Evolutionary conservation across 164 flowering plant species (phyloP).

Genomic region (Macadamia integrifolia): DNA sequence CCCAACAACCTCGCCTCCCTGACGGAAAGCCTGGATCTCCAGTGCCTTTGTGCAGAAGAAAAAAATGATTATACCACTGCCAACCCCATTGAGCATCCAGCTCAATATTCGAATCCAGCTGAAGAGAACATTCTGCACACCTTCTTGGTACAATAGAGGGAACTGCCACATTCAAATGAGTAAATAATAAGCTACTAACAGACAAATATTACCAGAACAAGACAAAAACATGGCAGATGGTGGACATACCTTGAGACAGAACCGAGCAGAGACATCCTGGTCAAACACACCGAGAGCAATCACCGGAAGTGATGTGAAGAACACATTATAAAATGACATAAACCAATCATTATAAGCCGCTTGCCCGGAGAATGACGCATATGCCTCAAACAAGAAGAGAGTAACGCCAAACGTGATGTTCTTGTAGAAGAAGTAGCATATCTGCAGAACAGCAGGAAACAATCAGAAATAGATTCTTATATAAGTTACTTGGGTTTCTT

Average conservation of each 20-base stretch:
- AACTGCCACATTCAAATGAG: conserved; percentile 40
- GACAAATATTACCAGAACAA: neutral
- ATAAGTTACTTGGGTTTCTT: neutral
- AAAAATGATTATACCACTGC: conserved; percentile 59
- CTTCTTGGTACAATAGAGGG: conserved; percentile 94
- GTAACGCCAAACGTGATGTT: conserved; percentile 77
- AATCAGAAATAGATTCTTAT: neutral
- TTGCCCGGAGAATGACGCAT: conserved; percentile 80
- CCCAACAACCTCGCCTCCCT: conserved; percentile 60
- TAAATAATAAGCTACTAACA: neutral
- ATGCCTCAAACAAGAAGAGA: conserved; percentile 65
- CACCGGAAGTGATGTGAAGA: conserved; percentile 88
- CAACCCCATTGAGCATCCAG: conserved; percentile 83
- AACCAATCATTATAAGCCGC: conserved; percentile 92
- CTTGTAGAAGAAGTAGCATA: conserved; percentile 99
- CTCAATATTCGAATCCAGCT: conserved; percentile 72
- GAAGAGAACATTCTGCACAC: conserved; percentile 85
- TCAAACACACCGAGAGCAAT: conserved; percentile 86
- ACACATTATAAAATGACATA: conserved; percentile 73
- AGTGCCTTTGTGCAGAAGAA: conserved; percentile 59
- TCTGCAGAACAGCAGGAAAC: conserved; percentile 38
- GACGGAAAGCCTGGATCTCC: conserved; percentile 53
- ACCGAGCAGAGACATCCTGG: conserved; percentile 86
- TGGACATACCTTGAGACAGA: conserved; percentile 70
- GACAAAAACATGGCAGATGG: neutral